These are phyloP conservation scores for Hordeum pubiflorum DNA, from an alignment of 202 grass and related monocot genomes.

Conservation along the genomic window DNA sequence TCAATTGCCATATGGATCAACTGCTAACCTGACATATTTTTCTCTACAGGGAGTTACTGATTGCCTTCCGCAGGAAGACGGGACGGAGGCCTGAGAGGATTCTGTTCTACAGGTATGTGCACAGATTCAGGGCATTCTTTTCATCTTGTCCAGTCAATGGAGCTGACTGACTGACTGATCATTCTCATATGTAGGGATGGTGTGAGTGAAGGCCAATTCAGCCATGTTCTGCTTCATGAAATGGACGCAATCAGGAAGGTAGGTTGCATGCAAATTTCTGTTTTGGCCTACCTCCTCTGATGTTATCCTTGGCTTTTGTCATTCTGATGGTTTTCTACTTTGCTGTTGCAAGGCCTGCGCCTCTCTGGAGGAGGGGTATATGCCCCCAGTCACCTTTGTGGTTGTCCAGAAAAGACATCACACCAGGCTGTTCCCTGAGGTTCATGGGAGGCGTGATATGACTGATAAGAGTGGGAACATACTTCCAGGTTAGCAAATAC, in stretches of 20 bases:
- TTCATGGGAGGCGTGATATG: slow-evolving; percentile 38
- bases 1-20: neutral
- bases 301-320: neutral
- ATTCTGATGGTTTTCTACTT: neutral
- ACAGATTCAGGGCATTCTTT: neutral
- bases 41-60: slow-evolving; percentile 52
- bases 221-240: slow-evolving; percentile 57
- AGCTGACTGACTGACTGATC: neutral
- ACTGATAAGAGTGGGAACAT: slow-evolving; percentile 84
- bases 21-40: slow-evolving; percentile 1
- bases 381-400: slow-evolving; percentile 67
- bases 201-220: slow-evolving; percentile 86
- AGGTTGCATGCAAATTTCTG: neutral
- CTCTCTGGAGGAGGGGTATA: slow-evolving; percentile 56
- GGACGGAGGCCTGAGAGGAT: slow-evolving; percentile 45
- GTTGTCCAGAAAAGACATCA: slow-evolving; percentile 89
- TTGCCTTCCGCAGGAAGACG: slow-evolving; percentile 47
- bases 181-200: slow-evolving; percentile 46
- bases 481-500: slow-evolving; percentile 46
- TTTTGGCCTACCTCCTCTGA: neutral
- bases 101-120: slow-evolving; percentile 58
- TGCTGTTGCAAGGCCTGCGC: slow-evolving; percentile 53
- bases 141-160: neutral
- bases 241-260: slow-evolving; percentile 74
- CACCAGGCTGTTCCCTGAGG: slow-evolving; percentile 70